Evolutionary conservation across 2,329 filamentous ascomycete species (phyloP), one percentile per base, ranked within the genome.

Genomic region (Hymenotorrendiella dingleyae): DNA sequence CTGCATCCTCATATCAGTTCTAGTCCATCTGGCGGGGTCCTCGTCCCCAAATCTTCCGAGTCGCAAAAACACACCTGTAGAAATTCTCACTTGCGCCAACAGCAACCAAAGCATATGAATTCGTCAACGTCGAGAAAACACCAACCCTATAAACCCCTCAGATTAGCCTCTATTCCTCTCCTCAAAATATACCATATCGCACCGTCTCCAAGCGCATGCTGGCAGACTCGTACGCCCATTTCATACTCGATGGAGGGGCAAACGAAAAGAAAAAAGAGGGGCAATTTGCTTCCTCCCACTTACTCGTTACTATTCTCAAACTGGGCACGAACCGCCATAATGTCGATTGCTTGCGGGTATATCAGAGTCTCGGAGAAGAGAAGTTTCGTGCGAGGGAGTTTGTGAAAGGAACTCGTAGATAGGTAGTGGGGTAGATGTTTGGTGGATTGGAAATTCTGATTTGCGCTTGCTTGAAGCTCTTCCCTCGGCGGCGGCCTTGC

Each of bases 71-170:
- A 49, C 65, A 84, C 80, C 80, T 90, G 81, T 97, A 97, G 70
- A 98, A 98, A 78, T 97, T 97, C 75, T 96, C 90, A 62, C 88
- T 95, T 58, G 87, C 90, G 62, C 93, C 93, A 54, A 95, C 80
- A 53, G 91, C 90, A 58, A 96, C 88, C 59, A 98, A 77, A 58
- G 90, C 89, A 69, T 95, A 98, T 47, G 88, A 91, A 71, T 98
- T 98, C 57, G 93, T 98, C 64, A 98, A 84, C 49, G 88, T 95
- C 48, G 90, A 72, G 69, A 98, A 98, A 63, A 97, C 93, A 65
- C 93, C 93, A 64, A 98, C 86, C 72, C 90, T 96, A 40, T 16
- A n/a, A n/a, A 40, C 19, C 29, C 1, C 4, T 22, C 26, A n/a
- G 9, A 16, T 49, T 35, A 49, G 43, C 41, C n/a, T 24, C n/a